Evolutionary conservation across 164 flowering plant genomes (phyloP), one percentile per base, ranked within the genome.

Genomic region (Nymphaea thermarum): DNA sequence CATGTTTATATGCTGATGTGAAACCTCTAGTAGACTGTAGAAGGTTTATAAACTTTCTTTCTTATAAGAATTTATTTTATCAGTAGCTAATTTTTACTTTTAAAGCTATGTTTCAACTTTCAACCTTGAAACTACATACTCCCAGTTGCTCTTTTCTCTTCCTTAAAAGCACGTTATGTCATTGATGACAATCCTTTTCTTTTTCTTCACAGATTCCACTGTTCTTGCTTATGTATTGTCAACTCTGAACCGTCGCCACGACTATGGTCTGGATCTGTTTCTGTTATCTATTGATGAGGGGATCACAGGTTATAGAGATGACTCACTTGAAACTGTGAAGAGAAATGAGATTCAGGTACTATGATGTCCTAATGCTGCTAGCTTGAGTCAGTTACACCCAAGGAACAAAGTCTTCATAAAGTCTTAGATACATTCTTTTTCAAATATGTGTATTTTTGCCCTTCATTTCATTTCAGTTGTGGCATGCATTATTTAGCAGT

Each of bases 281-380:
- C 83, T 94, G 5, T 80, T 94, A 70, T 94, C 99, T 2, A 80
- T 94, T 63, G 99, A 94, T 77, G 99, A 94, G 77, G 99, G 99
- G 11, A 94, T 94, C 77, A 90, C 99, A 10, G 99, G 99, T 7
- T 94, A 94, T 77, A 82, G 99, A 72, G 99, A 94, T 78, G 99
- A 94, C 71, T 94, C 99, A 8, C 92, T 94, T 73, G 96, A 94
- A 82, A 94, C 99, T 65, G 99, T 94, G 68, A 91, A 94, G 73
- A 81, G 97, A 77, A 94, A 94, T 78, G 95, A 91, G 81, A 64
- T 91, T 72, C 97, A 89, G 89, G 98, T 94, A 43, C 71, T 60
- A 4, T 15, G 44, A 16, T 64, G 6, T 51, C 60, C 60, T 62
- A 36, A 10, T 43, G 43, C 69, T 4, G 16, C 25, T 7, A 8